Evolutionary conservation across 169 alveolate species (phyloP).

Genomic region (Plasmodium falciparum): DNA sequence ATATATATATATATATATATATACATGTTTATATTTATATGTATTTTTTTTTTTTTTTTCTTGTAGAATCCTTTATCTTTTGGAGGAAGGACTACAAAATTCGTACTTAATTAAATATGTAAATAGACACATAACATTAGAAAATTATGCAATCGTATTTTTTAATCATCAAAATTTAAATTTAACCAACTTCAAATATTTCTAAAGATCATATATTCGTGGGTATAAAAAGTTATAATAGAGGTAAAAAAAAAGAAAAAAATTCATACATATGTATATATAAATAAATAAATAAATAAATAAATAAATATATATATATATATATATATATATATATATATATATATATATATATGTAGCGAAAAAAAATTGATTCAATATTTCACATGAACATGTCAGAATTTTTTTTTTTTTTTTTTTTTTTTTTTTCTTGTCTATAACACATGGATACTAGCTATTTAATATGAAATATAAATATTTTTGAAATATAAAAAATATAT

Average conservation of each 20-base stretch:
- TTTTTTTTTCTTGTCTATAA: background rate
- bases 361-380: too few species aligned
- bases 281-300: too few species aligned
- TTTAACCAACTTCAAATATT: conserved; percentile 9
- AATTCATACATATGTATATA: too few species aligned
- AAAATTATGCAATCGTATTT: conserved; percentile 31
- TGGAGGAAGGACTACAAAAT: conserved; percentile 17
- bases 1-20: background rate
- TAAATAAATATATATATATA: background rate
- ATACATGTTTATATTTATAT: too few species aligned
- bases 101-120: conserved; percentile 32
- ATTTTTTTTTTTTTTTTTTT: background rate
- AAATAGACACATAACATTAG: conserved; percentile 17
- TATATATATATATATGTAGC: too few species aligned
- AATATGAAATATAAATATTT: background rate
- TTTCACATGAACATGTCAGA: too few species aligned
- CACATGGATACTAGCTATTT: too few species aligned
- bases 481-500: background rate
- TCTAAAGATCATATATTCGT: background rate
- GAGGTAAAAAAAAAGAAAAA: background rate
- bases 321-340: too few species aligned
- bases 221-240: background rate
- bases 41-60: background rate
- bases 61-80: conserved; percentile 27
- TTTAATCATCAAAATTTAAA: conserved; percentile 22